These are phyloP conservation scores for Glaciozyma antarctica DNA, from an alignment of 768 basidiomycete genomes.

Conservation along the genomic window DNA sequence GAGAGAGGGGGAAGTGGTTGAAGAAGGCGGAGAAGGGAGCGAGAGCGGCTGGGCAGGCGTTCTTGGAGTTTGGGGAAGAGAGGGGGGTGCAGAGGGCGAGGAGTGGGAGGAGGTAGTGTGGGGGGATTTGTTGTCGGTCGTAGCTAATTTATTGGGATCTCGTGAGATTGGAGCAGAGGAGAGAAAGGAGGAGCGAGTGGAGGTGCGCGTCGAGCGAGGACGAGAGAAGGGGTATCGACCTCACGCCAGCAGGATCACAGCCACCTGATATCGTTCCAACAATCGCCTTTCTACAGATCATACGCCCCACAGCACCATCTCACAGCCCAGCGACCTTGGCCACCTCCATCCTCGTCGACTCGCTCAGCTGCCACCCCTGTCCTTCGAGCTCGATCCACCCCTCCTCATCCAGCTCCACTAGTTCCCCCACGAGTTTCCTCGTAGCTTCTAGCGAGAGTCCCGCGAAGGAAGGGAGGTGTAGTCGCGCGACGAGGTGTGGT, in stretches of 20 bases:
- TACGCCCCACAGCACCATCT: not conserved
- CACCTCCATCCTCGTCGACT: conserved; percentile 12
- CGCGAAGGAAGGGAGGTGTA: conserved; percentile 15
- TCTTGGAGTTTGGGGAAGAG: conserved; percentile 21
- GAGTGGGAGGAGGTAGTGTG: not conserved
- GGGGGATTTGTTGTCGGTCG: no score
- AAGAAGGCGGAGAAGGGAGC: conserved; percentile 14
- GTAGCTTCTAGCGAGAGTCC: not conserved
- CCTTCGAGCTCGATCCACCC: conserved; percentile 12
- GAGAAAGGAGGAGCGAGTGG: no score
- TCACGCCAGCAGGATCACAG: not conserved
- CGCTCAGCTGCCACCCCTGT: conserved; percentile 10
- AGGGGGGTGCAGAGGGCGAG: not conserved
- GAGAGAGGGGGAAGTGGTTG: conserved; percentile 8
- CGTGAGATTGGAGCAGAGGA: no score
- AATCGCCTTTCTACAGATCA: not conserved
- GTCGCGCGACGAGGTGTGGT: conserved; percentile 2
- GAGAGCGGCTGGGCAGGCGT: conserved; percentile 7
- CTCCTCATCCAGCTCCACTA: not conserved
- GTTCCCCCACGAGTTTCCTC: not conserved
- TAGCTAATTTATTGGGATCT: no score
- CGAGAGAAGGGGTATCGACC: no score
- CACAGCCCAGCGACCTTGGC: not conserved
- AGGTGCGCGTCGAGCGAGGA: no score
- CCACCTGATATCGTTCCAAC: not conserved